phyloP scores from a whole-genome alignment of 345 rosid genomes.

The Garcia nutans region DNA sequence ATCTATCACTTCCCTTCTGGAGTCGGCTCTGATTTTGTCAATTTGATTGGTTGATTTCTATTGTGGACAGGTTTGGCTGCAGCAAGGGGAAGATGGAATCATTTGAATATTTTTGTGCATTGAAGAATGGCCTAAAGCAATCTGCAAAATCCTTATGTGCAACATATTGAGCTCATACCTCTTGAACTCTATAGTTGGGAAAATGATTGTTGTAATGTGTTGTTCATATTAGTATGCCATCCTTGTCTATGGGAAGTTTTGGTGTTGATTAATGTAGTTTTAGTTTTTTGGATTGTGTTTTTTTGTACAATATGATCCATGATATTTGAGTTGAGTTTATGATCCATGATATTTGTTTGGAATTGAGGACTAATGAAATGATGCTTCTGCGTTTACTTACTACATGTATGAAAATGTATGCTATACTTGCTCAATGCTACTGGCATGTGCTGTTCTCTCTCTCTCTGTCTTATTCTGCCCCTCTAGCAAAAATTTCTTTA shows the following conservation, averaged over 20 bases:
- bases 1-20: constrained; percentile 9
- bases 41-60: constrained; percentile 65
- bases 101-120: constrained; percentile 57
- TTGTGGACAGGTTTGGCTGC: constrained; percentile 62
- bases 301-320: constrained; percentile 4
- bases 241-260: constrained; percentile 23
- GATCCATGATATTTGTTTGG: constrained; percentile 14
- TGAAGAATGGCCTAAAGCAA: constrained; percentile 44
- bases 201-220: constrained; percentile 14
- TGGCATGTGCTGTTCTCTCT: constrained; percentile 2
- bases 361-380: constrained; percentile 14
- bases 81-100: constrained; percentile 62
- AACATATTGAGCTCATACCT: constrained; percentile 29
- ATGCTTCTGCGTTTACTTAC: not conserved
- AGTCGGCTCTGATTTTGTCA: constrained; percentile 40
- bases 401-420: constrained; percentile 10
- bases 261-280: constrained; percentile 9
- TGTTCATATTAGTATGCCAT: constrained; percentile 20
- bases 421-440: constrained; percentile 1
- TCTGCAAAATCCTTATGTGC: constrained; percentile 42
- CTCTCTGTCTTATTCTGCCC: too few relatives aligned
- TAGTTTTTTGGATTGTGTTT: not conserved
- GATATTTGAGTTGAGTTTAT: not conserved
- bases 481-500: not conserved
- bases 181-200: constrained; percentile 25